A percentile compares a stretch with the other conserved stretches of the same genome.
Evolutionary conservation across 2,329 filamentous ascomycete genomes (phyloP).

Genomic region (Cordyceps militaris): DNA sequence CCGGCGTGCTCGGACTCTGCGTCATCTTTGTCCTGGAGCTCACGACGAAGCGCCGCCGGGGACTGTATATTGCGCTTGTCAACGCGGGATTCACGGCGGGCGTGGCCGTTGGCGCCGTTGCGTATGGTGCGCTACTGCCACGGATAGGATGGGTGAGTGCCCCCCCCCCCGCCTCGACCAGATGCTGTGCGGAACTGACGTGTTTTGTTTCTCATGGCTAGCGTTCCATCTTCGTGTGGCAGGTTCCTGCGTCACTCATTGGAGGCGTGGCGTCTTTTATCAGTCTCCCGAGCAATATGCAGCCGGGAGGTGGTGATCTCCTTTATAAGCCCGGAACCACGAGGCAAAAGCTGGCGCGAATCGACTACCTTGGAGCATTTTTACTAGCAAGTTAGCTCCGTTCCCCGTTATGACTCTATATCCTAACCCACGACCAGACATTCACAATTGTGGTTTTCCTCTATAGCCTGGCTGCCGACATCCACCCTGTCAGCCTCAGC

Average conservation of each 20-base stretch:
- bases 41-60: slow-evolving; percentile 57
- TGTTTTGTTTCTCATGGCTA: slow-evolving; percentile 22
- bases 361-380: slow-evolving; percentile 69
- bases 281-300: slow-evolving; percentile 48
- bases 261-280: slow-evolving; percentile 57
- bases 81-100: slow-evolving; percentile 68
- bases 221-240: slow-evolving; percentile 67
- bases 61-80: slow-evolving; percentile 65
- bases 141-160: slow-evolving; percentile 60
- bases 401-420: background rate
- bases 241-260: slow-evolving; percentile 56
- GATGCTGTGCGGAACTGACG: background rate
- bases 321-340: slow-evolving; percentile 24
- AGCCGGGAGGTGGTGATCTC: slow-evolving; percentile 10
- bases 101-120: slow-evolving; percentile 62
- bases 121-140: slow-evolving; percentile 59
- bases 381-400: slow-evolving; percentile 47
- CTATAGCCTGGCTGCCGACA: slow-evolving; percentile 58
- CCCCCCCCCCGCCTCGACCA: background rate
- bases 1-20: slow-evolving; percentile 64
- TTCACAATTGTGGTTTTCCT: slow-evolving; percentile 64
- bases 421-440: slow-evolving; percentile 36
- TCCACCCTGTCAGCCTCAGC: slow-evolving; percentile 53
- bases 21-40: slow-evolving; percentile 74
- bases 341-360: slow-evolving; percentile 49